These are phyloP conservation scores for Rubus parviflorus DNA, from an alignment of 306 rosid species.

Conservation along the genomic window DNA sequence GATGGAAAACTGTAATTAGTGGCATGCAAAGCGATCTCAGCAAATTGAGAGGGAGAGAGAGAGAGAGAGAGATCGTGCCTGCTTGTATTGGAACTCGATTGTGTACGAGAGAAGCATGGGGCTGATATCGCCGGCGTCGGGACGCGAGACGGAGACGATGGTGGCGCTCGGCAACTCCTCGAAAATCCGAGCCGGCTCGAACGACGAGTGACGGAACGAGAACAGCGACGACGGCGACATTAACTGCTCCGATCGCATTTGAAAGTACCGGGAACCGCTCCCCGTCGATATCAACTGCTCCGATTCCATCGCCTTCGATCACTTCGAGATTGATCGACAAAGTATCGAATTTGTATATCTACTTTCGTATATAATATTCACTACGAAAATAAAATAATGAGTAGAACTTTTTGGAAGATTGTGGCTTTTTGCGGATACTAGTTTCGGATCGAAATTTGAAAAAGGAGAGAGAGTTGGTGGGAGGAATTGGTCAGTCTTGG, in stretches of 20 bases:
- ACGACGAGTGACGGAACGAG: constrained; percentile 42
- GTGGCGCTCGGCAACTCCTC: constrained; percentile 80
- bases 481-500: neutral
- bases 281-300: constrained; percentile 61
- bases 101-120: constrained; percentile 94
- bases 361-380: neutral
- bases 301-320: constrained; percentile 51
- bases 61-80: constrained; percentile 40
- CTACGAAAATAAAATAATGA: neutral
- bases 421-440: neutral
- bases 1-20: neutral
- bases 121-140: constrained; percentile 85
- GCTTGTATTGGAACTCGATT: constrained; percentile 80
- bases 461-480: neutral
- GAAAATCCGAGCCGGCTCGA: constrained; percentile 61
- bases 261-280: constrained; percentile 60
- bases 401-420: neutral
- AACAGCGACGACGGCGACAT: constrained; percentile 40
- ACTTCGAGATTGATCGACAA: constrained; percentile 8
- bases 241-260: constrained; percentile 61
- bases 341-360: neutral
- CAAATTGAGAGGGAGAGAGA: too few species aligned
- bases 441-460: constrained; percentile 1
- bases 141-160: constrained; percentile 89
- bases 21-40: constrained; percentile 7